phyloP scores from a whole-genome alignment of 371 early-diverging fungal species.

The Capillidium heterosporum region DNA sequence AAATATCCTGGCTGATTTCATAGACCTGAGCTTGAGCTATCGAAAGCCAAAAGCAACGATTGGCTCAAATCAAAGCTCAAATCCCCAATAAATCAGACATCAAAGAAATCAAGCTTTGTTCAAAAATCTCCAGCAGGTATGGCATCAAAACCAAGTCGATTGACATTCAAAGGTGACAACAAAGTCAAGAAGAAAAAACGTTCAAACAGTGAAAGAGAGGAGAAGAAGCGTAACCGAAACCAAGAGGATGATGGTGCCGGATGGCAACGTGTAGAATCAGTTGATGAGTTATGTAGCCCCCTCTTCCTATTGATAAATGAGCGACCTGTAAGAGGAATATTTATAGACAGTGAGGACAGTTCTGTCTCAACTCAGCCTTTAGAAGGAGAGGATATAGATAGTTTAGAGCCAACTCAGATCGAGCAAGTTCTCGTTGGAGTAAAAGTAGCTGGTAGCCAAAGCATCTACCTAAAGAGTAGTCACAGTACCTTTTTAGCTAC shows the following conservation, averaged over 20 bases:
- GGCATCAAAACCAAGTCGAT: too few relatives aligned
- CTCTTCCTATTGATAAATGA: conserved; percentile 9
- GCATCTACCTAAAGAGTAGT: conserved; percentile 41
- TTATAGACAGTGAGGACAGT: conserved; percentile 5
- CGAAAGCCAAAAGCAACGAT: too few relatives aligned
- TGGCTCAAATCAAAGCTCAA: too few relatives aligned
- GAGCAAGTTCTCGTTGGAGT: conserved; percentile 53
- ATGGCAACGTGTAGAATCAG: conserved; percentile 6
- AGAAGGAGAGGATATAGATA: conserved; percentile 8
- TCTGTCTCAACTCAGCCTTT: background rate
- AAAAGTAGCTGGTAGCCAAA: conserved; percentile 27
- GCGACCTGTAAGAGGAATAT: conserved; percentile 8
- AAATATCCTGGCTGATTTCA: too few relatives aligned
- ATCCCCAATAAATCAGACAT: too few relatives aligned
- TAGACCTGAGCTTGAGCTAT: too few relatives aligned
- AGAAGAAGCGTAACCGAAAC: too few relatives aligned
- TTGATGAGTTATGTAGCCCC: conserved; percentile 7
- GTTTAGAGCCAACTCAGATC: conserved; percentile 38
- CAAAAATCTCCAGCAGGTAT: too few relatives aligned
- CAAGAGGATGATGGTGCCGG: conserved; percentile 4
- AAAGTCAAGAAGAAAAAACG: too few relatives aligned
- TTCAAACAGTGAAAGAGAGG: too few relatives aligned
- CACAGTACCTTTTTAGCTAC: conserved; percentile 47
- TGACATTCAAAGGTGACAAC: too few relatives aligned
- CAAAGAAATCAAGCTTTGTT: too few relatives aligned